A percentile compares a stretch with the other conserved stretches of the same genome.
These are phyloP conservation scores for Annulohypoxylon truncatum DNA, from an alignment of 2,329 filamentous ascomycete genomes.

Conservation along the genomic window DNA sequence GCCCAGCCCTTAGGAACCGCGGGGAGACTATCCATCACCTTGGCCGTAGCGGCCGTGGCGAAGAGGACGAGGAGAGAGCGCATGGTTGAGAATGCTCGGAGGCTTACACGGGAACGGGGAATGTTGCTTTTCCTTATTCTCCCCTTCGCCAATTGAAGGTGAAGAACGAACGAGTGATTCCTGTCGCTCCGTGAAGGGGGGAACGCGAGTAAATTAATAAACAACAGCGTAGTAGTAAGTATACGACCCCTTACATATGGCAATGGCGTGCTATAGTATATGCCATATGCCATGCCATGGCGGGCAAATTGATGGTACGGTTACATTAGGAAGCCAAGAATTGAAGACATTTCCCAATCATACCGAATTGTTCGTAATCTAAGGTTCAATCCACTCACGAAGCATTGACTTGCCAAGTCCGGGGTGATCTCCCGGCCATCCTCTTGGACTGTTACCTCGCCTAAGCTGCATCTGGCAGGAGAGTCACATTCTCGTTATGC, in stretches of 20 bases:
- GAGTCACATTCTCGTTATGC: slow-evolving; percentile 33
- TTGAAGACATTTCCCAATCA: slow-evolving; percentile 18
- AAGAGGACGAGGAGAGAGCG: slow-evolving; percentile 43
- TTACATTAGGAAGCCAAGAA: slow-evolving; percentile 20
- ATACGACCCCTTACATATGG: slow-evolving; percentile 31
- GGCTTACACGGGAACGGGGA: slow-evolving; percentile 22
- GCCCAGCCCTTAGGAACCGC: slow-evolving; percentile 46
- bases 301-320: slow-evolving; percentile 25
- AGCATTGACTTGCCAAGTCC: slow-evolving; percentile 46
- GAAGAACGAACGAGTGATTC: slow-evolving; percentile 19
- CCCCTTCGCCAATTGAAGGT: slow-evolving; percentile 26
- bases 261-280: slow-evolving; percentile 27
- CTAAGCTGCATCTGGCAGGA: slow-evolving; percentile 45
- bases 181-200: slow-evolving; percentile 21
- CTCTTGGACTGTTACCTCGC: slow-evolving; percentile 29
- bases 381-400: slow-evolving; percentile 31
- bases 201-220: slow-evolving; percentile 35
- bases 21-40: slow-evolving; percentile 47
- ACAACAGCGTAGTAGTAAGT: slow-evolving; percentile 30
- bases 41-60: slow-evolving; percentile 46
- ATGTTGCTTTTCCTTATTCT: background rate
- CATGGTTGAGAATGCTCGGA: slow-evolving; percentile 40
- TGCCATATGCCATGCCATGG: background rate
- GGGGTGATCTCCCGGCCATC: slow-evolving; percentile 45
- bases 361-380: slow-evolving; percentile 29